Percentiles rank a stretch among this genome's conserved stretches.
phyloP scores from a whole-genome alignment of 129 eudicot genomes.

The Rutidosis leptorrhynchoides region DNA sequence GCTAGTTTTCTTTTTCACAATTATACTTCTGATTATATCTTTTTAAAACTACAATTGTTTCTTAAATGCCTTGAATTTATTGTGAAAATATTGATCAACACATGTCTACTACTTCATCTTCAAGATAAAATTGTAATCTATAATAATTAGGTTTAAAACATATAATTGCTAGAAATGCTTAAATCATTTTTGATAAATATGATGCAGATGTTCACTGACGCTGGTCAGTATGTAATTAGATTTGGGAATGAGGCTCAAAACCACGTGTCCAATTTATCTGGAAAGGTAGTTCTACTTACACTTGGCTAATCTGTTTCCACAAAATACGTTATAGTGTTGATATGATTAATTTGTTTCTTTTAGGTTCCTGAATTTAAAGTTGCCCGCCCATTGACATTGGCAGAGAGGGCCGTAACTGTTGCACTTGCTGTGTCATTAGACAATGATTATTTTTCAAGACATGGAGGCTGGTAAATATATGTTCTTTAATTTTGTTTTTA shows the following conservation, averaged over 20 bases:
- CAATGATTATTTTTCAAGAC: constrained; percentile 92
- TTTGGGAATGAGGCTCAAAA: constrained; percentile 57
- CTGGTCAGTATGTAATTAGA: constrained; percentile 96
- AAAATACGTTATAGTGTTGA: not conserved
- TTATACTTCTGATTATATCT: not conserved
- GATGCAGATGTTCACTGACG: constrained; percentile 85
- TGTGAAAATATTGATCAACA: not conserved
- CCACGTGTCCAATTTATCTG: constrained; percentile 34
- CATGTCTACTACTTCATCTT: not conserved
- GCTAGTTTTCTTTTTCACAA: not conserved
- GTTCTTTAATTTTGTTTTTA: not conserved
- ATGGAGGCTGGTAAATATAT: constrained; percentile 76
- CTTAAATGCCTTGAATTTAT: not conserved
- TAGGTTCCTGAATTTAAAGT: constrained; percentile 73
- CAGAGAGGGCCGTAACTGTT: constrained; percentile 88
- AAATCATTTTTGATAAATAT: not conserved
- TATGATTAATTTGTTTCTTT: constrained; percentile 4
- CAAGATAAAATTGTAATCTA: not conserved
- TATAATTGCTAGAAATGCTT: not conserved
- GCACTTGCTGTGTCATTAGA: constrained; percentile 95
- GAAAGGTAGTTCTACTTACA: constrained; percentile 42
- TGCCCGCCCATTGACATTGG: constrained; percentile 68
- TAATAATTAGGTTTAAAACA: constrained; percentile 1
- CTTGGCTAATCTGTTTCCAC: not conserved
- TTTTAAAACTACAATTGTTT: not conserved